Evolutionary conservation across 2,329 filamentous ascomycete genomes (phyloP).

Genomic region (Ophiostoma piceae): DNA sequence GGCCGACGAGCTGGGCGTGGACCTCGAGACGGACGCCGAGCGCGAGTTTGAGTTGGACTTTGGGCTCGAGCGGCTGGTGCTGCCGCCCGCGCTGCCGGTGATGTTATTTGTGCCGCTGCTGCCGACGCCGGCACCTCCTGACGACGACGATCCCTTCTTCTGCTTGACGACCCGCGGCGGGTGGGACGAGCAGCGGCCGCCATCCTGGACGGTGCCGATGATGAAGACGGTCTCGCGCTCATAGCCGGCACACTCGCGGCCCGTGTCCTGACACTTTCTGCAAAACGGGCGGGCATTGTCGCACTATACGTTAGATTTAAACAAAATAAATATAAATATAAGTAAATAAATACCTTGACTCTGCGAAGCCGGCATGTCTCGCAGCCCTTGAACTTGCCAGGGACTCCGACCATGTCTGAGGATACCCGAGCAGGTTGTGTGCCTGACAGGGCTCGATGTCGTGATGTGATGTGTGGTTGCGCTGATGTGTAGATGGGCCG

Average conservation of each 20-base stretch:
- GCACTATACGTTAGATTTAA: slow-evolving; percentile 40
- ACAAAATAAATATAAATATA: neutral
- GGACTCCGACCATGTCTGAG: slow-evolving; percentile 50
- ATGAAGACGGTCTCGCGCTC: slow-evolving; percentile 60
- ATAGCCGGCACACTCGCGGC: slow-evolving; percentile 57
- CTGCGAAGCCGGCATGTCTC: slow-evolving; percentile 56
- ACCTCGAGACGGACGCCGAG: neutral
- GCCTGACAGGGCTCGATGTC: neutral
- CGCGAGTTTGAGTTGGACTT: slow-evolving; percentile 13
- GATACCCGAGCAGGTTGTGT: neutral
- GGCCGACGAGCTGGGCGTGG: slow-evolving; percentile 17
- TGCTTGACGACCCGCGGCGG: slow-evolving; percentile 45
- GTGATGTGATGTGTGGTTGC: neutral
- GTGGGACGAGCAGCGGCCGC: slow-evolving; percentile 53
- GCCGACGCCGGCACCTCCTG: slow-evolving; percentile 20
- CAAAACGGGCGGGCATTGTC: slow-evolving; percentile 58
- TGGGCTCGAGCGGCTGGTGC: slow-evolving; percentile 14
- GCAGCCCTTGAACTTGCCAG: slow-evolving; percentile 60
- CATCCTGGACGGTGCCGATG: slow-evolving; percentile 51
- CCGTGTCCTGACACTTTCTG: slow-evolving; percentile 54
- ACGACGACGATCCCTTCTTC: slow-evolving; percentile 30
- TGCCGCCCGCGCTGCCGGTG: slow-evolving; percentile 13
- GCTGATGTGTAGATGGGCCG: neutral
- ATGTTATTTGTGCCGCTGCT: slow-evolving; percentile 11
- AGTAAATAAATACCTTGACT: slow-evolving; percentile 46